phyloP scores from a whole-genome alignment of 441 rosid genomes.

The Croton laevigatus region DNA sequence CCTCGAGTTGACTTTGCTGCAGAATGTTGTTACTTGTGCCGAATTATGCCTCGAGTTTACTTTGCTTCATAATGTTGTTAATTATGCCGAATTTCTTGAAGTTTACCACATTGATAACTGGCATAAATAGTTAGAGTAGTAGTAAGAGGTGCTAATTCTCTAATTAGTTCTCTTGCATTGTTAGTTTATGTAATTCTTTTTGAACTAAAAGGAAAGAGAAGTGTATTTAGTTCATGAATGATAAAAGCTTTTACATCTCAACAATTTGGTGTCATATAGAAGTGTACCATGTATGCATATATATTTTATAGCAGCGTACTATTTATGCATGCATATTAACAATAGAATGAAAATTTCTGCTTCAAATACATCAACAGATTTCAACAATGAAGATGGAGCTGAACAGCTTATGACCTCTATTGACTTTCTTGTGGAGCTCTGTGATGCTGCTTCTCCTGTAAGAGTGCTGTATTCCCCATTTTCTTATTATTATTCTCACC shows the following conservation, averaged over 20 bases:
- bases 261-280: no score
- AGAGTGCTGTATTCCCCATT: constrained; percentile 13
- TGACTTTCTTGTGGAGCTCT: constrained; percentile 77
- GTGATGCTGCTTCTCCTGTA: constrained; percentile 44
- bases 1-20: background rate
- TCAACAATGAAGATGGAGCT: constrained; percentile 45
- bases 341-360: background rate
- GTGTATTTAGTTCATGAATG: background rate
- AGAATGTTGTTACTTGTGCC: background rate
- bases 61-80: background rate
- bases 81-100: background rate
- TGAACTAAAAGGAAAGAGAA: background rate
- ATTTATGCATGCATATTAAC: background rate
- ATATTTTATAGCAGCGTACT: background rate
- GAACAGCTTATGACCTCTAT: constrained; percentile 69
- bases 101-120: background rate
- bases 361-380: constrained; percentile 38
- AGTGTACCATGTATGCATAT: background rate
- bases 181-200: background rate
- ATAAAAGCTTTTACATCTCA: background rate
- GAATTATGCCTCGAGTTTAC: background rate
- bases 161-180: background rate
- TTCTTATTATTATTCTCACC: background rate
- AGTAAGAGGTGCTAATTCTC: background rate
- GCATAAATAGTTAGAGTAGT: no score